Conservation (phyloP, 352 stramenopile genomes). For the Aphanomyces euteiches region DNA sequence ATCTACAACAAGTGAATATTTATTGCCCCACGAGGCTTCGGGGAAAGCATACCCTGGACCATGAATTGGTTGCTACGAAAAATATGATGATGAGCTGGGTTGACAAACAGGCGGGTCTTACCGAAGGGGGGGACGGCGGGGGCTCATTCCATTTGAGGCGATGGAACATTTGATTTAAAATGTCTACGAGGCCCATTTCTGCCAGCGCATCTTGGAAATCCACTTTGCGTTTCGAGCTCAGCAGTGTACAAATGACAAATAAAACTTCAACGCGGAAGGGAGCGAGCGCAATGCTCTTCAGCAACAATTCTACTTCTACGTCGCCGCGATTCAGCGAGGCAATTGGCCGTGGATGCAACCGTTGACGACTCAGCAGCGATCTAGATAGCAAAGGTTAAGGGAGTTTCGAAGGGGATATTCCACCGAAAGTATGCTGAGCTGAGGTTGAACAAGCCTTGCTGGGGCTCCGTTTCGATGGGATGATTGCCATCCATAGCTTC, state of each 20-base stretch:
- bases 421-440: conserved; percentile 27
- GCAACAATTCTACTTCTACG: conserved; percentile 61
- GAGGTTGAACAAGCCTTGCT: conserved; percentile 17
- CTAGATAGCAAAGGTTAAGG: conserved; percentile 1
- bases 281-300: conserved; percentile 90
- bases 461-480: background rate
- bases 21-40: too few relatives aligned
- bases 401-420: background rate
- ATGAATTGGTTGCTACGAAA: conserved; percentile 41
- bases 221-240: conserved; percentile 93
- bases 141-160: conserved; percentile 86
- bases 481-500: conserved; percentile 26
- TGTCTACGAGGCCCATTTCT: conserved; percentile 84
- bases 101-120: background rate
- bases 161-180: conserved; percentile 92
- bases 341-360: background rate
- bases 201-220: conserved; percentile 87
- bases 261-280: conserved; percentile 95
- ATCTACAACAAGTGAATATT: conserved; percentile 37
- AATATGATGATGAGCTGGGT: background rate
- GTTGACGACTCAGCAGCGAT: conserved; percentile 4
- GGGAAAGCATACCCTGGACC: conserved; percentile 42
- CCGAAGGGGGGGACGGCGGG: conserved; percentile 37
- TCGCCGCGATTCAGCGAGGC: conserved; percentile 16
- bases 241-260: conserved; percentile 94